Percentiles rank a stretch among this genome's conserved stretches.
These are phyloP conservation scores for Corymbia maculata DNA, from an alignment of 345 rosid species.

Conservation along the genomic window DNA sequence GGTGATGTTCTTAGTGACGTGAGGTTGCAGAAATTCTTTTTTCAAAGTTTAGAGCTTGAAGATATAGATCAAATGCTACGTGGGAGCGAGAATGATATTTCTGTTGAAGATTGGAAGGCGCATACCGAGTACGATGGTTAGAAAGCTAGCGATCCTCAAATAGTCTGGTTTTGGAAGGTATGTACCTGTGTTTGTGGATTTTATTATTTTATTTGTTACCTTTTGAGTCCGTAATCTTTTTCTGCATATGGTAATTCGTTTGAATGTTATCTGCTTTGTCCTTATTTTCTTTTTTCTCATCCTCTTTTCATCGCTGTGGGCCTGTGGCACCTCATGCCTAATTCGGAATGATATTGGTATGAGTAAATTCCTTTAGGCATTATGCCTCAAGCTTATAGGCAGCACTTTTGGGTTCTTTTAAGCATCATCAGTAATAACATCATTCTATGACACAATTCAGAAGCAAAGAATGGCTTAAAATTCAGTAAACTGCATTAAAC, in stretches of 20 bases:
- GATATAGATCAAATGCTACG: constrained; percentile 85
- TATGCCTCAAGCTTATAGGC: not conserved
- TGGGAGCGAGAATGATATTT: constrained; percentile 58
- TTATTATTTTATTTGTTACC: not conserved
- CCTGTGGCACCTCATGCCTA: not conserved
- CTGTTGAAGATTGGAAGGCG: constrained; percentile 75
- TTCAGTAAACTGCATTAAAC: not conserved
- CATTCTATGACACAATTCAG: not conserved
- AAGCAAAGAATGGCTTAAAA: not conserved
- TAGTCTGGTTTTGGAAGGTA: constrained; percentile 97
- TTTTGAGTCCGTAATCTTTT: not conserved
- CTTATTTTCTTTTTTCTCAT: not conserved
- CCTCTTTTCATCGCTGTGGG: not conserved
- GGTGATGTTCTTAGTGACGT: constrained; percentile 41
- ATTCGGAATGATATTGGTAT: not conserved
- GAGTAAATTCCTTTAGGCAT: not conserved
- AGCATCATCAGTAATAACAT: not conserved
- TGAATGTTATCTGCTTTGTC: not conserved
- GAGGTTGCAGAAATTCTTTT: constrained; percentile 21
- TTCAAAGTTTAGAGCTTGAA: constrained; percentile 48
- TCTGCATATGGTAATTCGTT: not conserved
- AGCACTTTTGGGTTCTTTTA: not conserved
- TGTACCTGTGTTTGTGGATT: not conserved
- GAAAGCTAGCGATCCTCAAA: constrained; percentile 60
- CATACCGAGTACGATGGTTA: constrained; percentile 80